Evolutionary conservation across 768 basidiomycete species (phyloP), one percentile per base, ranked within the genome.

Genomic region (Lactarius sanguifluus): DNA sequence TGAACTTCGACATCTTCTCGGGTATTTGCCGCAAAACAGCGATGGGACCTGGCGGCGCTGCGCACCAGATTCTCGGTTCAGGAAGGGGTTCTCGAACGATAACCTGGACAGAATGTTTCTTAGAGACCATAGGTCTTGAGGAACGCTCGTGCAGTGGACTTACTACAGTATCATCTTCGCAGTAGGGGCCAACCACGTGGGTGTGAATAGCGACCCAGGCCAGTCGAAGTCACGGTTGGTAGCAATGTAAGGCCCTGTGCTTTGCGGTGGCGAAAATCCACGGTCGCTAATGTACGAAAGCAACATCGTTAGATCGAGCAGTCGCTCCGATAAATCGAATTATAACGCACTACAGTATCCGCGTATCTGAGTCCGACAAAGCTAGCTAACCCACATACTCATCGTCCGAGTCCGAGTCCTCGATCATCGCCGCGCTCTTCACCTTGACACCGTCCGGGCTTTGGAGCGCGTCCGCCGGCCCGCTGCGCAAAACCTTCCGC

Each of bases 361-460:
- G 10, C 23, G n/a, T 2, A 52, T 23, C 13, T 5, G 38, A 15
- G 38, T 40, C 12, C 4, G 38, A 38, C 38, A 38, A 38, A 38
- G 38, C 13, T 2, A 23, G 23, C n/a, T 25, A 52, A 15, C 10
- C 47, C 47, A 50, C 23, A 12, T 52, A 23, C 47, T 61, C 60
- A 25, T n/a, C 23, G 10, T 64, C 62, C 43, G 25, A 45, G 52
- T 62, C 68, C 10, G 68, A 69, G 32, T 66, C 57, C 25, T 65
- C 67, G 2, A 69, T 45, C 25, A 66, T 38, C 32, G 47, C 65
- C 58, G 68, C 65, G n/a, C 68, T 69, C 52, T 69, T 63, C 38
- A 69, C 57, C 18, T 25, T 58, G 36, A 65, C 32, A 2, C 67
- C 67, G n/a, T 68, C 67, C 28, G 67, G 63, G 30, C 43, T 43